phyloP scores from a whole-genome alignment of 176 grass and related monocot genomes.

The Carex parvula region DNA sequence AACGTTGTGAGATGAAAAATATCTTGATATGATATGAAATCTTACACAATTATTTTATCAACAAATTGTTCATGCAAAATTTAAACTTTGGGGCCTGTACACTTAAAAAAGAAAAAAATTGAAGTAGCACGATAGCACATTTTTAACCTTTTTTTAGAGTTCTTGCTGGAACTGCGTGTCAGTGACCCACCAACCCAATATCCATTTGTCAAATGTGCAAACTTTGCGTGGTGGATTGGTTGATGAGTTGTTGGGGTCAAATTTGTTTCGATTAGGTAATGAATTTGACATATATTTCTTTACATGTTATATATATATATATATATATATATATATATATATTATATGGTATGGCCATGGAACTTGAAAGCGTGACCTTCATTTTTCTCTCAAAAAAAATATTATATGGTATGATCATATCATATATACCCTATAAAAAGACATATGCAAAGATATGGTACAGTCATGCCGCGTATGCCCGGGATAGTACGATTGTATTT shows the following conservation, averaged over 20 bases:
- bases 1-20: background rate
- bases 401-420: background rate
- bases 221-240: background rate
- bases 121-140: background rate
- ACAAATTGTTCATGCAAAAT: background rate
- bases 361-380: no score
- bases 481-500: background rate
- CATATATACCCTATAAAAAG: background rate
- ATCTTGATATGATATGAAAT: background rate
- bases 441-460: background rate
- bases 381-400: no score
- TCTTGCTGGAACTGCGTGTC: background rate
- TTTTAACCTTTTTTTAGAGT: background rate
- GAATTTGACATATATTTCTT: background rate
- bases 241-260: conserved; percentile 1
- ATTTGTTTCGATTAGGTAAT: background rate
- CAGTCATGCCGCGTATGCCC: background rate
- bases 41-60: background rate
- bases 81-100: background rate
- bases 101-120: background rate
- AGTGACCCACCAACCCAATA: background rate
- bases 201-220: background rate
- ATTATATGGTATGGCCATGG: background rate
- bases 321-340: no score
- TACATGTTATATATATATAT: background rate